Evolutionary conservation across 2,329 filamentous ascomycete species (phyloP).

Genomic region (Hypoxylon sp.): DNA sequence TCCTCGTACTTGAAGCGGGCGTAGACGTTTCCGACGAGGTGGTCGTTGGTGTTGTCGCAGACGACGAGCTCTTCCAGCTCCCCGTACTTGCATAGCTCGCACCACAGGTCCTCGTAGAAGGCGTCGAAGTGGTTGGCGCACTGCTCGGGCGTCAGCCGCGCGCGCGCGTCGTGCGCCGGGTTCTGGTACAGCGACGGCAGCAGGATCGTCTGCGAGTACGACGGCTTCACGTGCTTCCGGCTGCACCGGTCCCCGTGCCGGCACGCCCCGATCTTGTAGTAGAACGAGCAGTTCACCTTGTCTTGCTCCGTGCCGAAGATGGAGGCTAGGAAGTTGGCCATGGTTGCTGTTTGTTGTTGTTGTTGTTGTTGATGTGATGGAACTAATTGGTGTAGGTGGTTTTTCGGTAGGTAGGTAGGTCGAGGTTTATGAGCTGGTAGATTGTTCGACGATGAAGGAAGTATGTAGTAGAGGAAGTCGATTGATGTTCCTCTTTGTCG

Average conservation of each 20-base stretch:
- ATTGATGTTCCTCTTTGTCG: conserved; percentile 2
- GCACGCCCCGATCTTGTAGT: conserved; percentile 99
- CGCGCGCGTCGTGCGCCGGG: conserved; percentile 94
- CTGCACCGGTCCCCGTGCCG: conserved; percentile 98
- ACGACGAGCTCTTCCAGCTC: conserved; percentile 98
- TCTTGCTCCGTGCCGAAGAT: conserved; percentile 99
- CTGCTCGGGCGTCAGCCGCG: conserved; percentile 94
- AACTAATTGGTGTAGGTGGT: not conserved
- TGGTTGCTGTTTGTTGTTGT: conserved; percentile 48
- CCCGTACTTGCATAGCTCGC: conserved; percentile 98
- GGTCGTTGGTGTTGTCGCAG: conserved; percentile 99
- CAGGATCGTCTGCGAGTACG: conserved; percentile 96
- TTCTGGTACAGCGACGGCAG: conserved; percentile 99
- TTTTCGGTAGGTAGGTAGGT: not conserved
- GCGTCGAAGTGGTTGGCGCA: conserved; percentile 99
- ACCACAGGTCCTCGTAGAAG: conserved; percentile 99
- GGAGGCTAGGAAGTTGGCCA: conserved; percentile 98
- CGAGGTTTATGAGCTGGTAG: not conserved
- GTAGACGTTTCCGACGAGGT: conserved; percentile 98
- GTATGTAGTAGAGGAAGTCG: too few species aligned
- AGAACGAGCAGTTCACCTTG: conserved; percentile 99
- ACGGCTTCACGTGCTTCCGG: conserved; percentile 98
- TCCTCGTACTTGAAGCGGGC: conserved; percentile 99
- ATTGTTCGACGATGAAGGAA: not conserved
- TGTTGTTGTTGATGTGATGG: too few species aligned